Base-by-base conservation (phyloP, 1,284 basidiomycete genomes). In the Ganoderma lingzhi region DNA sequence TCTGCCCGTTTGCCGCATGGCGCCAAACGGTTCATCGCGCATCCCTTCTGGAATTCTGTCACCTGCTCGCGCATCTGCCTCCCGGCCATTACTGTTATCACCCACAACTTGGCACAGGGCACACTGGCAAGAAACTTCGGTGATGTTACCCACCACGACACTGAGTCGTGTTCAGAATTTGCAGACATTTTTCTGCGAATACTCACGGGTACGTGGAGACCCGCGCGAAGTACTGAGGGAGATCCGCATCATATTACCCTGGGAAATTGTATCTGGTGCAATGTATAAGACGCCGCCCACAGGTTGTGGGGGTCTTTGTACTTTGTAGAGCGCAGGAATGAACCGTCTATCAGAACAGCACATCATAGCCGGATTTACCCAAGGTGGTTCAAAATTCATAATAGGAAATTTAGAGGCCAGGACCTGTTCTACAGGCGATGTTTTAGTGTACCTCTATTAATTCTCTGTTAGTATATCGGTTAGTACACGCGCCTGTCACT, bases 401-500 rank as follows among this genome's bases (percentile, higher is more conserved):
- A 51, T 51, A 51, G 23, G 48, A 51, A 51, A 51, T 28, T 45
- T 45, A 8, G 44, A 19, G 44, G 17, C 17, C 23, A 23, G 23
- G 23, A 23, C 23, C 23, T 23, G 23, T 23, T 23, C 23, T 23
- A 23, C 23, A 23, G 23, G 23, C 1, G 23, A 23, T 23, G 23
- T 23, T 23, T 23, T 23, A 23, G 23, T 23, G 23, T 23, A 23
- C 23, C 23, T 23, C 23, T 23, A 23, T 23, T 23, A 65, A 3
- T 8, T 70, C 71, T 72, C 67, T 68, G 71, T 72, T 72, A 72
- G 71, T 72, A 68, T 72, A 72, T 72, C 69, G 71, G 71, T 70
- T 70, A 72, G 69, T 70, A 72, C 71, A 72, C 71, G 68, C 69
- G 71, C 71, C 63, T 72, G 71, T 72, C 68, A 72, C 65, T 30